These are phyloP conservation scores for Phanerochaete carnosa DNA, from an alignment of 768 basidiomycete genomes.

Conservation along the genomic window DNA sequence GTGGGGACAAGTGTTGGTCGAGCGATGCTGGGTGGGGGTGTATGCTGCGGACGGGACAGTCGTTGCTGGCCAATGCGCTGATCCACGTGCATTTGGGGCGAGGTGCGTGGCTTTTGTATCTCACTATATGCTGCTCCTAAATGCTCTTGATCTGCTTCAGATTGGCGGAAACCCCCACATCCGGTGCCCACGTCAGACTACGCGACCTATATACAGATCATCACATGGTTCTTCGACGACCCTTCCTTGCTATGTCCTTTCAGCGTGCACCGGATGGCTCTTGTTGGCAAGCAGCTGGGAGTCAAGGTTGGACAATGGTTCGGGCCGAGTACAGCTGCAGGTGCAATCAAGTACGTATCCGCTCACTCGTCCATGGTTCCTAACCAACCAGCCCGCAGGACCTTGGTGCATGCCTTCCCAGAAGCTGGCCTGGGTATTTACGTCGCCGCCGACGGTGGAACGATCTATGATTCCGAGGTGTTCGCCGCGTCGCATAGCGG, in stretches of 20 bases:
- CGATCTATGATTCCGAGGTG: conserved; percentile 81
- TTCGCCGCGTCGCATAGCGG: conserved; percentile 61
- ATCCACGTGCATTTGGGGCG: conserved; percentile 71
- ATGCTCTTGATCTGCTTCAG: conserved; percentile 34
- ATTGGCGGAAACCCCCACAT: conserved; percentile 78
- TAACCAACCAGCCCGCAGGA: conserved; percentile 37
- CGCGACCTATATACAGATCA: conserved; percentile 84
- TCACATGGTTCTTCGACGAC: conserved; percentile 95
- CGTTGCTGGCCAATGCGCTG: conserved; percentile 78
- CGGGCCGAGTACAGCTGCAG: conserved; percentile 95
- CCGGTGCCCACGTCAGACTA: conserved; percentile 60
- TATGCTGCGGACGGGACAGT: conserved; percentile 87
- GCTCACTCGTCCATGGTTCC: background rate
- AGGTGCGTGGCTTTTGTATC: conserved; percentile 40
- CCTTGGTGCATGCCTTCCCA: conserved; percentile 75
- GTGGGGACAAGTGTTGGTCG: conserved; percentile 77
- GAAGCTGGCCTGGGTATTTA: conserved; percentile 79
- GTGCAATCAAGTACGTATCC: conserved; percentile 75
- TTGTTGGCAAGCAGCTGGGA: conserved; percentile 91
- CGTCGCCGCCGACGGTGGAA: conserved; percentile 74
- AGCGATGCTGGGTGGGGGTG: conserved; percentile 90
- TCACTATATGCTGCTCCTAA: background rate
- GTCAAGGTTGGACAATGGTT: conserved; percentile 98
- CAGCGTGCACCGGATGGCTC: conserved; percentile 93
- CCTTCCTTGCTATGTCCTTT: conserved; percentile 85